These are phyloP conservation scores for Ajuga reptans DNA, from an alignment of 305 asterid species.

Conservation along the genomic window DNA sequence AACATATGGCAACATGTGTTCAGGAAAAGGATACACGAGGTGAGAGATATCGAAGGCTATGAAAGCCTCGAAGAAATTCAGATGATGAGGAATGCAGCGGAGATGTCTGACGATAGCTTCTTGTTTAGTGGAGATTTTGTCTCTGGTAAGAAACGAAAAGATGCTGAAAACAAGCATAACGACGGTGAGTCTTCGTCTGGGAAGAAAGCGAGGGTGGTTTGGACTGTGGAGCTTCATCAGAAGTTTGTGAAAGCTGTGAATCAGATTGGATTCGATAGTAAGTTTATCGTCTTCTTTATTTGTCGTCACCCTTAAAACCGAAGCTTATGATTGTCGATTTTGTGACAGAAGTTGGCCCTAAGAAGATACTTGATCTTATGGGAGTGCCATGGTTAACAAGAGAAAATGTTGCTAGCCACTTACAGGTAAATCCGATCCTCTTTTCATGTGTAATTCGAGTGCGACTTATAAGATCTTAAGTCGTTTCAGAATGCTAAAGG, in stretches of 20 bases:
- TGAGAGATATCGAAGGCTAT: constrained; percentile 63
- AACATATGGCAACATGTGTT: constrained; percentile 96
- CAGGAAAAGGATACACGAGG: constrained; percentile 76
- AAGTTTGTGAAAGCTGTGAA: constrained; percentile 91
- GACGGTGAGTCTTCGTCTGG: constrained; percentile 51
- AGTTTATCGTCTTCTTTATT: constrained; percentile 21
- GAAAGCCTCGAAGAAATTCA: constrained; percentile 57
- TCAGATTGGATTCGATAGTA: constrained; percentile 77
- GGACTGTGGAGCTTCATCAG: constrained; percentile 95
- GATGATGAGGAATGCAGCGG: constrained; percentile 41
- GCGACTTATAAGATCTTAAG: background rate
- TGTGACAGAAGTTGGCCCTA: constrained; percentile 81
- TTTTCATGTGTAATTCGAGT: background rate
- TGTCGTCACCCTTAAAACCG: background rate
- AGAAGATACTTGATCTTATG: constrained; percentile 90
- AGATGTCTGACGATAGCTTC: constrained; percentile 48
- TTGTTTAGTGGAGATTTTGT: constrained; percentile 43
- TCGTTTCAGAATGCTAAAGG: background rate
- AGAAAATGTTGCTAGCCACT: constrained; percentile 91
- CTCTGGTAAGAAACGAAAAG: constrained; percentile 63
- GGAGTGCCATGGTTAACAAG: constrained; percentile 85
- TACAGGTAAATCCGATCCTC: constrained; percentile 51
- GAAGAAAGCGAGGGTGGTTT: constrained; percentile 82
- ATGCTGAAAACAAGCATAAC: constrained; percentile 34
- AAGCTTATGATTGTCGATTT: background rate